Evolutionary conservation across 192 early-diverging fungal genomes (phyloP), one percentile per base, ranked within the genome.

Genomic region (Phlyctochytrium planicorne): DNA sequence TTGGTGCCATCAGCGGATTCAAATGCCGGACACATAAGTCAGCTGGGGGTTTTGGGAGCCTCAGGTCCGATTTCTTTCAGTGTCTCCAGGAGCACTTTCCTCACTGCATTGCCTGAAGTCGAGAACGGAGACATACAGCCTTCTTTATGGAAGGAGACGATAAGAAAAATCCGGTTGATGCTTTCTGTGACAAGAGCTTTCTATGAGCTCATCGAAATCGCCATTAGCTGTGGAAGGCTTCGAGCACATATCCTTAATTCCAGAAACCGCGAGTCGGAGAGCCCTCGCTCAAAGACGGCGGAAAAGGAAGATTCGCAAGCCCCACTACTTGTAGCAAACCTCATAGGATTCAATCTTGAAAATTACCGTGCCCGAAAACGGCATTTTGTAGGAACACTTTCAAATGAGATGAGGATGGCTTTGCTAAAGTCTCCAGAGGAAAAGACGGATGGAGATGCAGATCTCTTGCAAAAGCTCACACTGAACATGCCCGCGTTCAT

Each of bases 391-490:
- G 40, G 40, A 14, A 14, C 40, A 14, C 20, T 47, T 14, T 47
- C 40, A 47, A 20, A 47, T 20, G 40, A 47, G 40, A 47, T 47
- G 40, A 6, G 40, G 10, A 20, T 20, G 40, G 40, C 40, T 47
- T 20, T 47, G 6, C 40, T 47, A 6, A 47, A 47, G 20, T 47
- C 40, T 14, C 40, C 40, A 14, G 40, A 47, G 40, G 40, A 47
- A 47, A 47, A 47, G 20, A 47, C 40, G 10, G 40, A 47, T 47
- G 6, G 20, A 6, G 40, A 47, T 20, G 40, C 40, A 14, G 40
- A 47, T 47, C 6, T 47, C 40, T 52, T 71, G 25, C 36, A 71
- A 29, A 72, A 72, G 34, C 47, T 71, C 12, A 17, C 50, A 10
- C 30, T 30, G 27, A 25, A 29, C 16, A 50, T 71, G 50, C 52